Base-by-base conservation (phyloP, 2,329 filamentous ascomycete species). In the Paraphoma sp. region DNA sequence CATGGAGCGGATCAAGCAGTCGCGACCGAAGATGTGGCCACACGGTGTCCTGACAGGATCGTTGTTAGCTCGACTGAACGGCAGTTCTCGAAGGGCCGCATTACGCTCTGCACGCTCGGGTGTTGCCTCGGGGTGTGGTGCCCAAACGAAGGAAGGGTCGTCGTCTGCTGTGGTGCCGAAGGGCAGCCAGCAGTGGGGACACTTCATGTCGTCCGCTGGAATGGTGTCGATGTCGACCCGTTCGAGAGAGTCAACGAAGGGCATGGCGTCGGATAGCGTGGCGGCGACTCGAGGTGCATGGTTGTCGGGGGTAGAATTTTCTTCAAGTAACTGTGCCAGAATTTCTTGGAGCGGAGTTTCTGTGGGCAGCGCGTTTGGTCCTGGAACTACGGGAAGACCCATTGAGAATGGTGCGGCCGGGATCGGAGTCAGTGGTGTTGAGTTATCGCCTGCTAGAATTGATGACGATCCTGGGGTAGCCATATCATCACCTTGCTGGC, bases 121-220 rank as follows among this genome's bases (percentile, higher is more conserved):
- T 9, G 40, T 8, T 4, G 51, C 44, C 3, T 45, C 51, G 7
- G 30, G 18, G 10, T 54, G 51, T 2, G 51, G 29, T 1, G 18
- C 23, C 17, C 46, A 46, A 3, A 45, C 40, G 38, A 52, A 52
- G 10, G 11, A 11, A 8, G 48, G 31, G 12, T 58, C 41, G 40
- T 56, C 53, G 17, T 56, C 52, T 11, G 51, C 50, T 1, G 54
- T 60, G 23, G 36, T 48, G 16, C 57, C 57, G 48, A 54, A 60
- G 2, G 54, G 51, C 3, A 60, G 51, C 56, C 59, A 59, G 49
- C 59, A 62, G 51, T 54, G 47, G 1, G 59, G 49, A 30, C 56
- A 62, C 11, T 40, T 45, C 38, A 43, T 55, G 18, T 53, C 48
- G 9, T 57, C 53, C n/a, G 23, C 23, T 1, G 59, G 14, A 17